Conservation (phyloP, 2,329 filamentous ascomycete genomes). For the Scorias spongiosa region DNA sequence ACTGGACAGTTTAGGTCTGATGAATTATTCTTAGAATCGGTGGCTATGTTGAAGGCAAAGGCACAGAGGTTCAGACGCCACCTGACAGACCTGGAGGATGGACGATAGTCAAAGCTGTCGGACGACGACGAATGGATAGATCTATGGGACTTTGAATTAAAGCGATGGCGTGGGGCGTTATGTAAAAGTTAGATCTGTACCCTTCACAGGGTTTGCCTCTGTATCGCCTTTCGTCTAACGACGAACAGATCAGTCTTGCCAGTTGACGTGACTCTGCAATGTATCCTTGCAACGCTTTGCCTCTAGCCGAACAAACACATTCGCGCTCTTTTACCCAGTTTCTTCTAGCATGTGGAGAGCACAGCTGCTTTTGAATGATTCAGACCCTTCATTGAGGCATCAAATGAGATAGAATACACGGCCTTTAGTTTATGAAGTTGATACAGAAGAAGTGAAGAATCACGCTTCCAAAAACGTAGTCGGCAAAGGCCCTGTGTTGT, state of each 20-base stretch:
- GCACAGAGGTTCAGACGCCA: conserved; percentile 59
- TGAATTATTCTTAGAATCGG: conserved; percentile 77
- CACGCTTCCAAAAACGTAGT: conserved; percentile 87
- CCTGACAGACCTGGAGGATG: conserved; percentile 33
- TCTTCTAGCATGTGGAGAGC: too few species aligned
- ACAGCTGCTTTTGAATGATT: too few species aligned
- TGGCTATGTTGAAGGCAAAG: conserved; percentile 75
- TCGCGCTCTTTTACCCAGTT: too few species aligned
- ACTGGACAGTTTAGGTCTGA: conserved; percentile 91
- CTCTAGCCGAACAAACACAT: too few species aligned
- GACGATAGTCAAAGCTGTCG: conserved; percentile 7
- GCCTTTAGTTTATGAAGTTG: conserved; percentile 89
- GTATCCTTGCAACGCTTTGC: too few species aligned
- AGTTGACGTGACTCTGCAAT: too few species aligned
- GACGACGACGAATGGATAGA: neutral
- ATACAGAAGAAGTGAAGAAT: conserved; percentile 98
- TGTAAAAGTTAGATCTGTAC: neutral
- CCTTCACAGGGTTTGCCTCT: neutral
- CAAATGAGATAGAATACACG: neutral
- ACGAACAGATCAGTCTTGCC: too few species aligned
- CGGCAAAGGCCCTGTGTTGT: conserved; percentile 66
- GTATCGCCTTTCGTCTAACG: too few species aligned
- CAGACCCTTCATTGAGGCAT: too few species aligned
- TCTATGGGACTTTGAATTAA: neutral
- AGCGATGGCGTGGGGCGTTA: neutral